phyloP scores from a whole-genome alignment of 1,139 yeast species.

The Sugiyamaella neomexicana region DNA sequence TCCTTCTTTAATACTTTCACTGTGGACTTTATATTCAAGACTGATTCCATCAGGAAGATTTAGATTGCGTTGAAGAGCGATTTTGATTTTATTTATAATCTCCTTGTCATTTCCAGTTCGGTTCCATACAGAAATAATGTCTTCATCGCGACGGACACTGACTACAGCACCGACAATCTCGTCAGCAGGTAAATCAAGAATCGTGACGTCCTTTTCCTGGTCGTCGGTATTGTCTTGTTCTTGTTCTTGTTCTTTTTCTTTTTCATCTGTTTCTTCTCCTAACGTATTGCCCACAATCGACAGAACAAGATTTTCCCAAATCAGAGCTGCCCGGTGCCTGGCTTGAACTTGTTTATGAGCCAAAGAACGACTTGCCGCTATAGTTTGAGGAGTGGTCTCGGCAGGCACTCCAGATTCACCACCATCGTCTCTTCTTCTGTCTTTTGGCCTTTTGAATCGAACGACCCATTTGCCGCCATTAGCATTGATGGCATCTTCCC shows the following conservation, averaged over 20 bases:
- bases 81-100: constrained; percentile 28
- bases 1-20: constrained; percentile 37
- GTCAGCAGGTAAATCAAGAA: constrained; percentile 25
- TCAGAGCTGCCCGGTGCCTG: constrained; percentile 34
- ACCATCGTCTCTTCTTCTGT: constrained; percentile 20
- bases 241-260: background rate
- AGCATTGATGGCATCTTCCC: constrained; percentile 68
- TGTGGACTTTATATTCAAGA: constrained; percentile 38
- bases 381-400: background rate
- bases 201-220: background rate
- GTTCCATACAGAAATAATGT: constrained; percentile 42
- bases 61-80: constrained; percentile 31
- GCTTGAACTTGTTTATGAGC: constrained; percentile 23
- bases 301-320: constrained; percentile 41
- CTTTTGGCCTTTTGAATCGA: constrained; percentile 44
- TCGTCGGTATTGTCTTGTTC: background rate
- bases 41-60: constrained; percentile 30
- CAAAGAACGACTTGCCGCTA: constrained; percentile 11
- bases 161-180: constrained; percentile 43
- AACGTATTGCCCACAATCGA: constrained; percentile 39
- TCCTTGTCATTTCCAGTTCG: constrained; percentile 27
- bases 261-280: constrained; percentile 23
- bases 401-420: background rate
- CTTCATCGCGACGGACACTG: constrained; percentile 42
- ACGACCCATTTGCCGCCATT: constrained; percentile 70